These are phyloP conservation scores for Geotrichum histeridarum DNA, from an alignment of 1,139 yeast species.

Conservation along the genomic window DNA sequence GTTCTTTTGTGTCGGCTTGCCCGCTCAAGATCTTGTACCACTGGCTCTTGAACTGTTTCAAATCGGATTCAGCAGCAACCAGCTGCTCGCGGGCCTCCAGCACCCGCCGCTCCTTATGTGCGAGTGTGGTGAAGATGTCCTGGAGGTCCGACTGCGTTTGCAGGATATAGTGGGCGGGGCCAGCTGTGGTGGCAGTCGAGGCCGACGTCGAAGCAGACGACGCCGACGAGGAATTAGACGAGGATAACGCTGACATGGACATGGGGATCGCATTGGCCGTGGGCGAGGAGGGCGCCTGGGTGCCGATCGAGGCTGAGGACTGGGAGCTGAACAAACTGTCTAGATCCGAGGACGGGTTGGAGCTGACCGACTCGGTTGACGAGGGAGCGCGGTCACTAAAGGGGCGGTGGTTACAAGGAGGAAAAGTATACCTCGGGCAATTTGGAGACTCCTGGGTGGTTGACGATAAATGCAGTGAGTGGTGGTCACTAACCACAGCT, in stretches of 20 bases:
- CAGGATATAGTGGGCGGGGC: conserved; percentile 25
- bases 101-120: conserved; percentile 37
- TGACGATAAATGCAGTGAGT: too few species aligned
- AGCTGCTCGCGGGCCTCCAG: conserved; percentile 36
- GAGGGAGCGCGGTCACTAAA: too few species aligned
- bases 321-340: neutral
- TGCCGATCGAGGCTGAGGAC: neutral
- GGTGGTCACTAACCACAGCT: too few species aligned
- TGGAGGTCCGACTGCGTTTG: conserved; percentile 30
- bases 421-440: too few species aligned
- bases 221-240: neutral
- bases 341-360: too few species aligned
- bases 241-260: neutral
- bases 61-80: conserved; percentile 30
- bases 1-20: neutral
- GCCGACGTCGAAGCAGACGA: neutral
- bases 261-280: neutral
- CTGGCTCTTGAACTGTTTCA: conserved; percentile 25
- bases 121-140: conserved; percentile 35
- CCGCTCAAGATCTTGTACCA: conserved; percentile 28
- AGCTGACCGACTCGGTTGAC: too few species aligned
- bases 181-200: neutral
- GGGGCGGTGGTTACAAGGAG: neutral
- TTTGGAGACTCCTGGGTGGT: too few species aligned
- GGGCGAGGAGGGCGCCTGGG: neutral